phyloP scores from a whole-genome alignment of 371 early-diverging fungal genomes.

The Cokeromyces recurvatus region DNA sequence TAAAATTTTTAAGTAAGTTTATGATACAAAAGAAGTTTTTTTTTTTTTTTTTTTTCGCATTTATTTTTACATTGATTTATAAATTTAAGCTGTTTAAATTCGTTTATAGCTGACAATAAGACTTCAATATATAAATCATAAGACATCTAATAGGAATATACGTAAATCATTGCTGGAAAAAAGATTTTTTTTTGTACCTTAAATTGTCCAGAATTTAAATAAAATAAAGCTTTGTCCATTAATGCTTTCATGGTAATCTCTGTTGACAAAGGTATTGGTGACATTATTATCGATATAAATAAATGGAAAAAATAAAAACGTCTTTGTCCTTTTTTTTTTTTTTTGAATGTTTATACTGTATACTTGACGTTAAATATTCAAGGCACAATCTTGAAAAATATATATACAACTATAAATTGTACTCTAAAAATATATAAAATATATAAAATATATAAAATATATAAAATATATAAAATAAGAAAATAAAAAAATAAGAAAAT shows the following conservation, averaged over 20 bases:
- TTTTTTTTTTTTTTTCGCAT: background rate
- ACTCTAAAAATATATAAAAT: background rate
- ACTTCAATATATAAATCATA: conserved; percentile 39
- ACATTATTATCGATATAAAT: background rate
- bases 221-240: conserved; percentile 14
- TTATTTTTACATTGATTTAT: conserved; percentile 32
- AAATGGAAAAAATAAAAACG: background rate
- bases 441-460: too few relatives aligned
- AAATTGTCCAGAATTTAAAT: conserved; percentile 6
- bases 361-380: too few relatives aligned
- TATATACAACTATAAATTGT: background rate
- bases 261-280: conserved; percentile 9
- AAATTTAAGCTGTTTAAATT: conserved; percentile 36
- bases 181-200: background rate
- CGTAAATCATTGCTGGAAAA: background rate
- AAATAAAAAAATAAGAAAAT: too few relatives aligned
- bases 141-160: conserved; percentile 19
- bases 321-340: too few relatives aligned
- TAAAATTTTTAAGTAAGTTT: background rate
- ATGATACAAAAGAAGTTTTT: background rate
- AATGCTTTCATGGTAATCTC: conserved; percentile 14
- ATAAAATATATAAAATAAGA: too few relatives aligned
- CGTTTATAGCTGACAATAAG: conserved; percentile 14
- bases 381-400: too few relatives aligned
- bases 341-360: too few relatives aligned